These are phyloP conservation scores for Cymbopogon flexuosus DNA, from an alignment of 202 grass and related monocot genomes.

Conservation along the genomic window DNA sequence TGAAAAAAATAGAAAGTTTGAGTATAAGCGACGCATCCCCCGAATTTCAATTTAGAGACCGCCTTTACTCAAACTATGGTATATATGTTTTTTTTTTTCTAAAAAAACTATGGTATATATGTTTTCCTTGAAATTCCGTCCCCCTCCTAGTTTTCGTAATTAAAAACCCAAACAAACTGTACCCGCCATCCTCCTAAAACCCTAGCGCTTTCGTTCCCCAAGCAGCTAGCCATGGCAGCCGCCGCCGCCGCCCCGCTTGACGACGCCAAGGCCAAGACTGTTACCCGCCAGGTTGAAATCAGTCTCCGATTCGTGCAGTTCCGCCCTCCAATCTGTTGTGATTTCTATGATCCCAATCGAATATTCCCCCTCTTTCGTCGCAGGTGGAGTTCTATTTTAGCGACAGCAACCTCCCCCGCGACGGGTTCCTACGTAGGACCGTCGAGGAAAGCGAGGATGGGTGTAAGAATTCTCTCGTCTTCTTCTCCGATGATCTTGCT, in stretches of 20 bases:
- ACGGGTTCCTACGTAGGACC: conserved; percentile 54
- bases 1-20: no score
- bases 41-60: no score
- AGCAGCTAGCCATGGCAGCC: conserved; percentile 30
- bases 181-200: conserved; percentile 34
- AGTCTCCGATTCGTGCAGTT: neutral
- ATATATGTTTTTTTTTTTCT: no score
- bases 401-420: conserved; percentile 88
- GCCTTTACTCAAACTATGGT: no score
- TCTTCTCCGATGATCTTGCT: neutral
- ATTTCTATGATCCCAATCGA: neutral
- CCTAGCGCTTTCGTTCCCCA: conserved; percentile 30
- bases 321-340: neutral
- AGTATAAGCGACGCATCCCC: no score
- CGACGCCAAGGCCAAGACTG: conserved; percentile 39
- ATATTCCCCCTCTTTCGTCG: neutral
- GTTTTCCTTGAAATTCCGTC: neutral
- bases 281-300: conserved; percentile 50
- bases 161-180: neutral
- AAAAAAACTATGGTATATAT: no score
- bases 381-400: conserved; percentile 98
- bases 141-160: neutral
- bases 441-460: conserved; percentile 73
- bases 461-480: conserved; percentile 42
- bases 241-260: conserved; percentile 30